Evolutionary conservation across 2,329 filamentous ascomycete genomes (phyloP), one percentile per base, ranked within the genome.

Genomic region (Thielaviopsis euricoi): DNA sequence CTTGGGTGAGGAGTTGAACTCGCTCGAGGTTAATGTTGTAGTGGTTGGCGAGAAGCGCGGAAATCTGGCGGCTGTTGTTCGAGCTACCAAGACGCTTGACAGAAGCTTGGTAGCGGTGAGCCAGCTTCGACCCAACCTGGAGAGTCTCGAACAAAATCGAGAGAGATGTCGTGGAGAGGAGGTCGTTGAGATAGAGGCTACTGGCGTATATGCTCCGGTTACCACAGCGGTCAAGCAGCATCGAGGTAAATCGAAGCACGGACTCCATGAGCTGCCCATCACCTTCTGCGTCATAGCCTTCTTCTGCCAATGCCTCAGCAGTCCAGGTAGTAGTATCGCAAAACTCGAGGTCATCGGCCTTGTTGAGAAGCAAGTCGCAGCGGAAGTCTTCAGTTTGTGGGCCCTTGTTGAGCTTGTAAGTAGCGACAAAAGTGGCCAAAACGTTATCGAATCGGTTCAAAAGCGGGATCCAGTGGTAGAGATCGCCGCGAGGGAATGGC

Each of bases 401-500:
- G 0, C 88, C 89, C 60, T 85, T 79, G 61, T 82, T 81, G 58
- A 98, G 76, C 61, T 82, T 82, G 72, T 98, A 98, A 63, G 82
- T 83, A 58, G 80, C 77, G 69, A 84, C 89, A 68, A 95, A 89
- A 46, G 81, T 76, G 65, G 95, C 88, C 48, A 98, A 74, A 62
- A 97, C 83, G 66, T 80, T 81, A 71, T 98, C 93, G 70, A 98
- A 97, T 59, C 89, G 85, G 70, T 98, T 95, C 61, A 98, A 74
- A 23, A 95, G 79, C 26, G 87, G 85, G 64, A 98, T 96, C 94
- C 94, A 98, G 75, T 98, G 91, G 69, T 97, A 97, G 29, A 97
- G 76, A 69, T 98, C 93, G 61, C 93, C 94, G 69, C 91, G 82
- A 46, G 91, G 91, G 67, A 97, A 95, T 1, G 90, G 89, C 93